Evolutionary conservation across 2,329 filamentous ascomycete genomes (phyloP), one percentile per base, ranked within the genome.

Genomic region (Aphanoascus verrucosus): DNA sequence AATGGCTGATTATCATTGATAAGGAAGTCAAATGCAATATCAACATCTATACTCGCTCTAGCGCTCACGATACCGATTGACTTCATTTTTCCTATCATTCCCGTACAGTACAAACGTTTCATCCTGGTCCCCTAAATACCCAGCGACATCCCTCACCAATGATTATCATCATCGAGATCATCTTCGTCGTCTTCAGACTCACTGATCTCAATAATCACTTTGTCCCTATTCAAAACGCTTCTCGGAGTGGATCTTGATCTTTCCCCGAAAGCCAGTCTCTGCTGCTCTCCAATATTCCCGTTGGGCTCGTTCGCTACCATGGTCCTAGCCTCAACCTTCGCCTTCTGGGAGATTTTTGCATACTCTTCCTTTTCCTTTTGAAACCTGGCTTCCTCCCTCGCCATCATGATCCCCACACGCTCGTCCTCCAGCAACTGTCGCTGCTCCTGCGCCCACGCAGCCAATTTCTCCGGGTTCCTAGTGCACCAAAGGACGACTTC

Each of bases 401-500:
- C 44, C 34, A 32, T 14, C 8, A 48, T 35, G 14, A 35, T 28
- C 31, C 17, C 28, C 31, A 15, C 32, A 11, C 43, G 43, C 31
- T 52, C 43, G 43, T 53, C 42, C 11, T 11, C n/a, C 28, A 55
- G 14, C 41, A 31, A 20, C 32, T 11, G 15, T 14, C 52, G 46
- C 28, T 46, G 14, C 31, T 41, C 20, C 11, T 20, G 20, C 3
- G 38, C 55, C 55, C 55, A 56, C 6, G 28, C 42, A 6, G 42
- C 17, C 6, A 55, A 34, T 32, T 34, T 38, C 8, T 48, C 34
- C 20, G 47, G 48, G 37, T 55, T 44, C 11, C 28, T 45, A 5
- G n/a, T 34, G 15, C 43, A 57, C 41, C 43, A 50, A 7, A 57
- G 32, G 23, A 56, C 54, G 19, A 57, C 38, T 43, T 57, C 54